Conservation (phyloP, 164 flowering plant genomes). For the Piper betle region DNA sequence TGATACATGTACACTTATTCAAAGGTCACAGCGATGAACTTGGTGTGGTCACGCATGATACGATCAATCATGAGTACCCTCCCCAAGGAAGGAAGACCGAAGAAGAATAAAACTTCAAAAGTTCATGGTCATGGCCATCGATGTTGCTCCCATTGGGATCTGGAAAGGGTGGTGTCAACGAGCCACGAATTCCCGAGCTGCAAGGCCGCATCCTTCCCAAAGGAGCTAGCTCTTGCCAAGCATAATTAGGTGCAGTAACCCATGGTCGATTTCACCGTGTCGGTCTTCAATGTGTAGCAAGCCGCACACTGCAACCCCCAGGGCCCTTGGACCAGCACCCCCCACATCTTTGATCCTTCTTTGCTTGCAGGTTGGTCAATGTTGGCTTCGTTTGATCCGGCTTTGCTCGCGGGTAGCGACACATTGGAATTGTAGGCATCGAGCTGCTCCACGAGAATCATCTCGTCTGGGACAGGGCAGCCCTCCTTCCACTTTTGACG, state of each 20-base stretch:
- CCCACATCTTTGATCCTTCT: conserved; percentile 13
- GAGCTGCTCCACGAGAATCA: conserved; percentile 25
- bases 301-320: conserved; percentile 16
- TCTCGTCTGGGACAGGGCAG: conserved; percentile 15
- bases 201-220: conserved; percentile 14
- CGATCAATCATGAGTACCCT: no score
- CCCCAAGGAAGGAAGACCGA: no score
- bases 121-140: no score
- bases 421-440: background rate
- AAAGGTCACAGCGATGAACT: no score
- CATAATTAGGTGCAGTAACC: conserved; percentile 32
- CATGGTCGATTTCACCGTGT: conserved; percentile 12
- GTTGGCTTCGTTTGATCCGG: no score
- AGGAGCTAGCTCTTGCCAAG: conserved; percentile 21
- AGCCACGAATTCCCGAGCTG: conserved; percentile 24
- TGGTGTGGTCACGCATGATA: no score
- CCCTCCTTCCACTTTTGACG: conserved; percentile 14
- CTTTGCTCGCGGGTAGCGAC: no score
- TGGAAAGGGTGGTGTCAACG: conserved; percentile 17
- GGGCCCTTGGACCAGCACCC: conserved; percentile 26
- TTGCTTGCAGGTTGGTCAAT: background rate
- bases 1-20: no score
- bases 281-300: conserved; percentile 29
- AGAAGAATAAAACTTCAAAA: no score
- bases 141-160: no score